Conservation (phyloP, 108 stramenopile genomes). For the Craspedostauros australis region DNA sequence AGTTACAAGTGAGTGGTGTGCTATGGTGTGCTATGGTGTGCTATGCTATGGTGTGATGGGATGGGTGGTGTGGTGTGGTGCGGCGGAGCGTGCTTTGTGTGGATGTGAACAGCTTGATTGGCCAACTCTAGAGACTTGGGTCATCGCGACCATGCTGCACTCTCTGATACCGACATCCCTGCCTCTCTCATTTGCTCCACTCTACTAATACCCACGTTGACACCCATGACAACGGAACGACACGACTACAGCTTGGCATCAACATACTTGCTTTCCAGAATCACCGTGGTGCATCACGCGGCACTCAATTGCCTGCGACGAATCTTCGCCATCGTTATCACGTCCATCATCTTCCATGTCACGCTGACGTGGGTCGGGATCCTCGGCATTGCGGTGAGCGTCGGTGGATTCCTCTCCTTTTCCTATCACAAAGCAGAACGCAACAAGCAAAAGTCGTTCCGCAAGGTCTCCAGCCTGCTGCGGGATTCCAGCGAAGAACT, state of each 20-base stretch:
- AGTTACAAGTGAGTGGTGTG: slow-evolving; percentile 51
- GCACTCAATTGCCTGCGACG: slow-evolving; percentile 77
- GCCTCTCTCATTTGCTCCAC: background rate
- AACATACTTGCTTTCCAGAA: slow-evolving; percentile 58
- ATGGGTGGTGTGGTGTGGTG: too few relatives aligned
- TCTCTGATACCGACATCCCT: background rate
- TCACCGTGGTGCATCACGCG: slow-evolving; percentile 77
- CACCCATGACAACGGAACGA: too few relatives aligned
- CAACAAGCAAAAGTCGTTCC: too few relatives aligned
- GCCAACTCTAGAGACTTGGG: background rate
- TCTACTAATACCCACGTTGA: too few relatives aligned
- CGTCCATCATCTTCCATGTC: slow-evolving; percentile 59
- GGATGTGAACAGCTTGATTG: background rate
- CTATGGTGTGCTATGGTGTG: background rate
- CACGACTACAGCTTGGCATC: slow-evolving; percentile 53
- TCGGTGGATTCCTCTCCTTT: slow-evolving; percentile 57
- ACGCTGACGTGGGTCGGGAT: slow-evolving; percentile 38
- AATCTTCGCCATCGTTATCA: slow-evolving; percentile 74
- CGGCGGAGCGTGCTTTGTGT: too few relatives aligned
- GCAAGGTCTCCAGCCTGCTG: too few relatives aligned
- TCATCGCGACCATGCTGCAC: background rate
- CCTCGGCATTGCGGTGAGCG: slow-evolving; percentile 45
- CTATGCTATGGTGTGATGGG: too few relatives aligned
- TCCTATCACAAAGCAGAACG: slow-evolving; percentile 27
- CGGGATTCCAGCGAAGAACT: too few relatives aligned